Evolutionary conservation across 352 stramenopile genomes (phyloP), one percentile per base, ranked within the genome.

Genomic region (Blastocystis hominis): DNA sequence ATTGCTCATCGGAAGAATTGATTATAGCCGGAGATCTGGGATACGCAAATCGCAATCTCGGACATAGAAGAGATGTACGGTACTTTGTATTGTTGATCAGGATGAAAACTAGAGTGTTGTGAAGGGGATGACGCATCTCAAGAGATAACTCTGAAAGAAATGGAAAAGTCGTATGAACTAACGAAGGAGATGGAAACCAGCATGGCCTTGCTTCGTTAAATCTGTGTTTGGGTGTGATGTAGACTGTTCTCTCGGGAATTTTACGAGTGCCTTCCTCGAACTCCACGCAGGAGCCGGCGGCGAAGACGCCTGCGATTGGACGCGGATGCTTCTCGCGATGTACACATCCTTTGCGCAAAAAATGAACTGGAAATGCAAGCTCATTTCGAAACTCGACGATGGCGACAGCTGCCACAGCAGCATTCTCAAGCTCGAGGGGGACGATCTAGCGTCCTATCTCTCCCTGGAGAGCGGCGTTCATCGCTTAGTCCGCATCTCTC

Each of bases 401-500:
- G 56, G 64, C 24, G 47, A 10, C 30, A 56, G 77, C 40, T 9
- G 59, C 5, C 54, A 53, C 30, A 53, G 30, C 3, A 53, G 30
- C 38, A 59, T 42, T 38, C 20, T 69, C 15, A 46, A 53, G n/a
- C 3, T 84, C 2, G 72, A 84, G 24, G 72, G 72, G 1, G 72
- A 84, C 61, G 50, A 64, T 44, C 47, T 68, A 0, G 36, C 20
- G 24, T 42, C 50, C 1, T 84, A 66, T 63, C 54, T 84, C 15
- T 69, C 50, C 1, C 34, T 34, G 17, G 88, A 90, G 46, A 89
- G 46, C 5, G 88, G 88, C 36, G 78, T 90, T 17, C 88, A 90
- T 61, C 75, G 88, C 30, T 54, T 89, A 15, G 87, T 90, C 30
- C 84, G 88, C 20, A 90, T 90, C 15, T 90, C 87, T 4, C 66